Percentiles rank a stretch among this genome's conserved stretches.
phyloP scores from a whole-genome alignment of 78 protist genomes.

The Paulinella micropora region DNA sequence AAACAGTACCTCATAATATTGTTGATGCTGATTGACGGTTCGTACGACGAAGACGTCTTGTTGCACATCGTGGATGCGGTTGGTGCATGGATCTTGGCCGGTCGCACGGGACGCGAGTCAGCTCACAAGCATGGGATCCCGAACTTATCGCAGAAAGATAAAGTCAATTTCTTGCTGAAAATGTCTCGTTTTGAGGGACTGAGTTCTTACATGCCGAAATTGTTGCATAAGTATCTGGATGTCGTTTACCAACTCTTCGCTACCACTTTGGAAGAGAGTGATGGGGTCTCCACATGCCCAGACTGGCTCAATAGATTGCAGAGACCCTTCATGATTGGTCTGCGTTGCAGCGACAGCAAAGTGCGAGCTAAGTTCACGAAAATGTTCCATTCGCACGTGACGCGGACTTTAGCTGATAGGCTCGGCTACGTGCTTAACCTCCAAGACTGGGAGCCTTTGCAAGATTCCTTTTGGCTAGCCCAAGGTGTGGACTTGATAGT shows the following conservation, averaged over 20 bases:
- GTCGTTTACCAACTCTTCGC: too few relatives aligned
- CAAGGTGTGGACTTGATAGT: slow-evolving; percentile 52
- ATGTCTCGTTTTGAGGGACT: slow-evolving; percentile 29
- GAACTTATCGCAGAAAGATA: slow-evolving; percentile 29
- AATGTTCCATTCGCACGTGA: background rate
- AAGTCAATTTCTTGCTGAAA: slow-evolving; percentile 27
- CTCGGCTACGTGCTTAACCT: background rate
- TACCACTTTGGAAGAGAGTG: too few relatives aligned
- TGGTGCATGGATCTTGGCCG: slow-evolving; percentile 27
- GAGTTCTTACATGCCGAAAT: too few relatives aligned
- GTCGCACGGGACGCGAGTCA: too few relatives aligned
- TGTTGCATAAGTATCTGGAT: too few relatives aligned
- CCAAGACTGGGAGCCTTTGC: slow-evolving; percentile 52
- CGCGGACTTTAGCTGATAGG: background rate
- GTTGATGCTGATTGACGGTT: slow-evolving; percentile 15
- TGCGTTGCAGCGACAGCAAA: slow-evolving; percentile 24
- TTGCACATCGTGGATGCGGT: slow-evolving; percentile 6
- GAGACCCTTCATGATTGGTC: slow-evolving; percentile 45
- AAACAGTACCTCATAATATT: slow-evolving; percentile 20
- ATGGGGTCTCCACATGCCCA: background rate
- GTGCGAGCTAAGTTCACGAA: slow-evolving; percentile 29
- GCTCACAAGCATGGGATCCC: background rate
- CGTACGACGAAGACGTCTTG: slow-evolving; percentile 28
- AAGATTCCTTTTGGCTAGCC: slow-evolving; percentile 45
- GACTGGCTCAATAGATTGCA: slow-evolving; percentile 39